Base-by-base conservation (phyloP, 495 filamentous ascomycete genomes). In the Aspergillus baeticus region DNA sequence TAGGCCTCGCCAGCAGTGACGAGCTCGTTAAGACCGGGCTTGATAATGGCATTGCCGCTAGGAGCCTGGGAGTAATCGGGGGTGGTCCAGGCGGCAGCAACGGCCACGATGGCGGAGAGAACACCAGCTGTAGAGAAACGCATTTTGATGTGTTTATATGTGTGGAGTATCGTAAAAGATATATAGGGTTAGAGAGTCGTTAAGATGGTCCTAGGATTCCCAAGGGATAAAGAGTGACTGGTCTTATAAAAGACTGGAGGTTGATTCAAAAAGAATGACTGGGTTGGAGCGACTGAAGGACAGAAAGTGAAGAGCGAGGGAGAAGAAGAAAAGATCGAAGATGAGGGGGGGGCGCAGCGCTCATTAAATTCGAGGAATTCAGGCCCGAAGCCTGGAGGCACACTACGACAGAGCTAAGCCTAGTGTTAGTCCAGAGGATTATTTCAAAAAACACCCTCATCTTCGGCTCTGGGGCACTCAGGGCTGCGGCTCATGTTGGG, bases 1-100 rank as follows among this genome's bases (percentile, higher is more conserved):
- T 71, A 88, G 41, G 77, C 64, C 60, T 73, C 62, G 63, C 84
- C 82, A 58, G 65, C 83, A 3, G 80, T 75, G 26, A 87, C 84
- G 34, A 71, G 60, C 59, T 81, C 68, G 62, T 74, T 68, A 61
- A 85, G 68, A 41, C 71, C 70, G 31, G 86, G 86, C 5, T 58
- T 61, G 37, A 36, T 21, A 67, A 87, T 82, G 35, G 86, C 69
- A 62, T 89, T 89, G 57, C 84, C 86, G 6, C 31, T 20, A 43
- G 81, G 82, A 31, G 45, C 14, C 57, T 78, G 65, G 36, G 61
- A 65, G 63, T 83, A 79, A 60, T 80, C 68, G 47, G 77, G 77
- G 29, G 65, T 53, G 36, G 77, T 82, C 70, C 76, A 75, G 66
- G 84, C 85, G 39, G 76, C 63, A 39, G 76, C 80, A 37, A 83